These are phyloP conservation scores for Tricholoma flavovirens DNA, from an alignment of 768 basidiomycete genomes.

Conservation along the genomic window DNA sequence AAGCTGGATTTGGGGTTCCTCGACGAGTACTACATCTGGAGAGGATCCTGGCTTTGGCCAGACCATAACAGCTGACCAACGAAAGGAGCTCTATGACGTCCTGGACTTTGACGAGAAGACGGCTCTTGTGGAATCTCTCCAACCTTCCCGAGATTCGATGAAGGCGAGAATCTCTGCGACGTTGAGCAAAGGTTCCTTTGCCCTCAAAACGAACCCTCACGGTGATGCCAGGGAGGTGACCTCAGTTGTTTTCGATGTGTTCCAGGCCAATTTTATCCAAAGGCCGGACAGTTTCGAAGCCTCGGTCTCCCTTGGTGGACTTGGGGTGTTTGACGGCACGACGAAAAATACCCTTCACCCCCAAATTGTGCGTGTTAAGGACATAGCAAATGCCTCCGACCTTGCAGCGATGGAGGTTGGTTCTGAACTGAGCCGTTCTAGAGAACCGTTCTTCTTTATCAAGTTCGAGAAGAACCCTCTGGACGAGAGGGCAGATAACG, in stretches of 20 bases:
- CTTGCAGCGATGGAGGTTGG: slow-evolving; percentile 8
- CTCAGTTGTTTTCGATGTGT: slow-evolving; percentile 81
- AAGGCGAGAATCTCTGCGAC: slow-evolving; percentile 70
- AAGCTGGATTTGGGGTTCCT: slow-evolving; percentile 83
- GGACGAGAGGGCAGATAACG: slow-evolving; percentile 87
- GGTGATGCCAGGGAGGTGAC: slow-evolving; percentile 62
- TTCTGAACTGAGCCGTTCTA: slow-evolving; percentile 20
- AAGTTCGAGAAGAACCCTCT: slow-evolving; percentile 91
- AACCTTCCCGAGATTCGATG: slow-evolving; percentile 73
- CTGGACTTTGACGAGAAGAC: slow-evolving; percentile 90
- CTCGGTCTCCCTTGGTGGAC: slow-evolving; percentile 76
- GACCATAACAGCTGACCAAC: slow-evolving; percentile 84
- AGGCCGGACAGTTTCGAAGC: slow-evolving; percentile 84
- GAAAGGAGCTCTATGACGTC: slow-evolving; percentile 81
- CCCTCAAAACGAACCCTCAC: slow-evolving; percentile 72
- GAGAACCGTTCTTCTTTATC: slow-evolving; percentile 76
- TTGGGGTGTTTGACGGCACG: slow-evolving; percentile 91
- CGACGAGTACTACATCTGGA: slow-evolving; percentile 25
- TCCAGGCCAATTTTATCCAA: slow-evolving; percentile 80
- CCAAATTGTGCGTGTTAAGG: slow-evolving; percentile 79
- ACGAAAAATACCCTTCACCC: slow-evolving; percentile 72
- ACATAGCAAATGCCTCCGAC: slow-evolving; percentile 12
- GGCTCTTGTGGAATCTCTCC: slow-evolving; percentile 61
- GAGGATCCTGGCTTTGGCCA: slow-evolving; percentile 57
- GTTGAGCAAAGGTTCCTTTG: slow-evolving; percentile 84